phyloP scores from a whole-genome alignment of 23 red algal genomes.

The Gracilaria caudata region DNA sequence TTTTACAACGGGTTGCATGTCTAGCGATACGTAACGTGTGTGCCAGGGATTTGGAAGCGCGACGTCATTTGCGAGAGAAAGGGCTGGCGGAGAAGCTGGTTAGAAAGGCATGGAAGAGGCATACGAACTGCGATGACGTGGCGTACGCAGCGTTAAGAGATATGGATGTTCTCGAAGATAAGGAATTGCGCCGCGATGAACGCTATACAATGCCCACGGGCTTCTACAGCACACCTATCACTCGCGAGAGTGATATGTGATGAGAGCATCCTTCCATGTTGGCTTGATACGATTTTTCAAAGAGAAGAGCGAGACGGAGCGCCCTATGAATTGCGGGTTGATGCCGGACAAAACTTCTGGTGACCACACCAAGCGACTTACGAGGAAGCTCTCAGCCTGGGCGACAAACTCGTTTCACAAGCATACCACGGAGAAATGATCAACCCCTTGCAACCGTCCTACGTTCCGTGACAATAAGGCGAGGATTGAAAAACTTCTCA shows the following conservation, averaged over 20 bases:
- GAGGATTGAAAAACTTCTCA: too few relatives aligned
- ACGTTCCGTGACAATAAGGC: too few relatives aligned
- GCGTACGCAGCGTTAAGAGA: slow-evolving; percentile 44
- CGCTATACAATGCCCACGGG: slow-evolving; percentile 63
- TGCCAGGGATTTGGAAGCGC: slow-evolving; percentile 26
- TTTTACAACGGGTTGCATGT: slow-evolving; percentile 20
- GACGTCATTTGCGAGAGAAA: not conserved
- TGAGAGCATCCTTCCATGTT: not conserved
- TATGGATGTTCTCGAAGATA: slow-evolving; percentile 60
- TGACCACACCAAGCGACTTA: too few relatives aligned
- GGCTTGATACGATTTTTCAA: not conserved
- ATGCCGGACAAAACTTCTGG: too few relatives aligned
- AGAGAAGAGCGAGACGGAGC: too few relatives aligned
- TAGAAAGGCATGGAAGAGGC: slow-evolving; percentile 44
- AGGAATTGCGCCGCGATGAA: slow-evolving; percentile 53
- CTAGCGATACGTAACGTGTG: slow-evolving; percentile 51
- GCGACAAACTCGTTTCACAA: too few relatives aligned
- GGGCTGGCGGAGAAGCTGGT: slow-evolving; percentile 37
- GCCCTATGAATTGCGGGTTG: too few relatives aligned
- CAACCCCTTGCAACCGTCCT: too few relatives aligned
- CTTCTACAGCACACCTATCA: slow-evolving; percentile 24
- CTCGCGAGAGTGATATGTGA: not conserved
- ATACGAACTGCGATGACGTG: slow-evolving; percentile 29
- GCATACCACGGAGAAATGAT: too few relatives aligned
- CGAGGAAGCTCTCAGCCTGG: too few relatives aligned